Percentiles rank a stretch among this genome's conserved stretches.
Conservation (phyloP, 208 protist species). For the Leishmania aethiopica region DNA sequence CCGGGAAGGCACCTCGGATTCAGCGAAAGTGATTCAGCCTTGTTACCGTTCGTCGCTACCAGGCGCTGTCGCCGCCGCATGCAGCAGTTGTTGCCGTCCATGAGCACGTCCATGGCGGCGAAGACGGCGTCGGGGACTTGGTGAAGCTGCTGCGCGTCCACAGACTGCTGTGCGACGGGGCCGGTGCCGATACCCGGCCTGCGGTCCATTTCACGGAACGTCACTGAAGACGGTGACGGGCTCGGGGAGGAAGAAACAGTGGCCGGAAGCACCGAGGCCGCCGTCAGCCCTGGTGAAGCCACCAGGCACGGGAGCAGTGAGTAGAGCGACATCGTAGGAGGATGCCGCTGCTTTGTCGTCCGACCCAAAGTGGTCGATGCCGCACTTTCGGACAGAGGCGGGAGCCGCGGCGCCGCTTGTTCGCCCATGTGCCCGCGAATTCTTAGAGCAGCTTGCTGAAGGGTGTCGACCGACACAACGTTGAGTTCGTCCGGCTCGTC, state of each 20-base stretch:
- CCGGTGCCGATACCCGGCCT: slow-evolving; percentile 14
- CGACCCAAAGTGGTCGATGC: too few species aligned
- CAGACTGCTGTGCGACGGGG: slow-evolving; percentile 22
- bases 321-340: slow-evolving; percentile 1
- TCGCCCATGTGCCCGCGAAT: too few species aligned
- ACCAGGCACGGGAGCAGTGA: slow-evolving; percentile 8
- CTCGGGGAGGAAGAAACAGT: not conserved
- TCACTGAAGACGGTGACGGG: not conserved
- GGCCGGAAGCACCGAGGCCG: too few species aligned
- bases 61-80: slow-evolving; percentile 44
- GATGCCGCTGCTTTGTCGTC: not conserved
- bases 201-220: slow-evolving; percentile 28
- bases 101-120: slow-evolving; percentile 55
- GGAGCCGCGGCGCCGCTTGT: not conserved
- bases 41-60: not conserved
- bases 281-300: not conserved
- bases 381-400: not conserved
- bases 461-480: slow-evolving; percentile 7
- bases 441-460: not conserved
- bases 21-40: not conserved
- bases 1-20: not conserved
- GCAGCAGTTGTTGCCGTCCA: slow-evolving; percentile 77
- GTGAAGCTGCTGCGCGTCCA: slow-evolving; percentile 26
- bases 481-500: not conserved
- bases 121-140: slow-evolving; percentile 32